Evolutionary conservation across 1,284 basidiomycete genomes (phyloP).

Genomic region (Somion occarium): DNA sequence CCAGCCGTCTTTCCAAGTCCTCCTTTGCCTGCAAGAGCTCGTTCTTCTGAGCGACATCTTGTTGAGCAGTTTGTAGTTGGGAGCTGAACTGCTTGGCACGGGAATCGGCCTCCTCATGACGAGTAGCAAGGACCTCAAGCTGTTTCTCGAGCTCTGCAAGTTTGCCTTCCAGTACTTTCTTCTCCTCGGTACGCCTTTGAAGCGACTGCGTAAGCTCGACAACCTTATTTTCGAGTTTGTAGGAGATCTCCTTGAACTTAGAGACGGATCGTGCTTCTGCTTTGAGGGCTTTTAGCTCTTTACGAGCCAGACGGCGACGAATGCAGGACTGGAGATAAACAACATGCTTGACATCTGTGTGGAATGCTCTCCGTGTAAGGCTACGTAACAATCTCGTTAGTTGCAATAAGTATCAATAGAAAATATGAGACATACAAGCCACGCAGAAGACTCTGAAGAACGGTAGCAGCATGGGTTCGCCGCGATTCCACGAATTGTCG

Average conservation of each 20-base stretch:
- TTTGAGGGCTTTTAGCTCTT: slow-evolving; percentile 79
- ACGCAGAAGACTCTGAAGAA: slow-evolving; percentile 83
- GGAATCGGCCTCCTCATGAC: slow-evolving; percentile 86
- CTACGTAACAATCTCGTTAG: slow-evolving; percentile 34
- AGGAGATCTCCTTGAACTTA: slow-evolving; percentile 99
- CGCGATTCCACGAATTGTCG: slow-evolving; percentile 58
- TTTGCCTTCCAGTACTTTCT: slow-evolving; percentile 79
- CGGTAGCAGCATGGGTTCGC: slow-evolving; percentile 63
- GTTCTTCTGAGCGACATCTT: slow-evolving; percentile 72
- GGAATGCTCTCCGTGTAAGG: slow-evolving; percentile 60
- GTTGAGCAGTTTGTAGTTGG: slow-evolving; percentile 70
- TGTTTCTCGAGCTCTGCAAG: slow-evolving; percentile 82
- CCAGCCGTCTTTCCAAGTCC: slow-evolving; percentile 79
- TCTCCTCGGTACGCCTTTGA: slow-evolving; percentile 89
- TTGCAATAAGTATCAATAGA: slow-evolving; percentile 11
- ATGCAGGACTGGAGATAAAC: slow-evolving; percentile 90
- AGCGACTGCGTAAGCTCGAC: slow-evolving; percentile 97
- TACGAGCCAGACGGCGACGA: slow-evolving; percentile 84
- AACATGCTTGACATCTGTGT: slow-evolving; percentile 67
- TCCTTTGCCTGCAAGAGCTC: slow-evolving; percentile 75
- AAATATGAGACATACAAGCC: slow-evolving; percentile 62
- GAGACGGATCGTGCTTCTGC: slow-evolving; percentile 94
- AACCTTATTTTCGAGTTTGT: slow-evolving; percentile 98
- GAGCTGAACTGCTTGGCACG: slow-evolving; percentile 73
- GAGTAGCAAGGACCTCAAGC: slow-evolving; percentile 78